Conservation (phyloP, 2,329 filamentous ascomycete species). For the Didymella arachidicola region DNA sequence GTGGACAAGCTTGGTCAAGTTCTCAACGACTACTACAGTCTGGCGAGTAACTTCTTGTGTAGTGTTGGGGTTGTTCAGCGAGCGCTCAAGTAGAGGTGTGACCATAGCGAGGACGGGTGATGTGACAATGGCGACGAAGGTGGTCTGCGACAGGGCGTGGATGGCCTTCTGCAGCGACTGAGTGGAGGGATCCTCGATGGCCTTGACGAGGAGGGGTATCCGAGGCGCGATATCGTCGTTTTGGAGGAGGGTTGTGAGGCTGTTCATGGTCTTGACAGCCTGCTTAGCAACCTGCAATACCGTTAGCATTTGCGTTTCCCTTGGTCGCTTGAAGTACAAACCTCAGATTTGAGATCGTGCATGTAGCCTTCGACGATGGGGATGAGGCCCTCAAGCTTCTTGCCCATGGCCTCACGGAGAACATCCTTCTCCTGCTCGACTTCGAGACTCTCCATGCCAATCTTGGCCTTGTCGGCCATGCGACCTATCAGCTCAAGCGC, state of each 20-base stretch:
- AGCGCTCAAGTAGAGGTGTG: conserved; percentile 92
- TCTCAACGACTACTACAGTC: conserved; percentile 96
- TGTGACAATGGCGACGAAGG: conserved; percentile 96
- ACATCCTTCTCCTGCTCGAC: conserved; percentile 88
- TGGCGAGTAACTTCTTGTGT: conserved; percentile 93
- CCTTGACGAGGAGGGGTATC: conserved; percentile 89
- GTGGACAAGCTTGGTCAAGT: conserved; percentile 97
- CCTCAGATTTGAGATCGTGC: conserved; percentile 92
- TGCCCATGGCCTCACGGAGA: conserved; percentile 88
- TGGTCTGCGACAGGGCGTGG: conserved; percentile 94
- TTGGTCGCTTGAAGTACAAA: conserved; percentile 13
- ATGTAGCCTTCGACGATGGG: conserved; percentile 91
- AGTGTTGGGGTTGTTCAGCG: conserved; percentile 88
- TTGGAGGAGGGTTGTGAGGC: conserved; percentile 85
- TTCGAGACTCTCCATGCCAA: conserved; percentile 82
- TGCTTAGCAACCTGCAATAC: conserved; percentile 70
- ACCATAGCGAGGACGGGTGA: conserved; percentile 93
- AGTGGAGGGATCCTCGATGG: conserved; percentile 91
- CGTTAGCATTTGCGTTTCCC: conserved; percentile 16
- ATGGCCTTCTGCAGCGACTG: conserved; percentile 94
- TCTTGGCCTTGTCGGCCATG: conserved; percentile 94
- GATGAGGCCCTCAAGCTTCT: conserved; percentile 83
- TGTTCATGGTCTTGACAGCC: conserved; percentile 89
- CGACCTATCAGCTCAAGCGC: conserved; percentile 84
- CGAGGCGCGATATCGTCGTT: conserved; percentile 96